Evolutionary conservation across 495 filamentous ascomycete genomes (phyloP), one percentile per base, ranked within the genome.

Genomic region (Pyronema omphalodes): DNA sequence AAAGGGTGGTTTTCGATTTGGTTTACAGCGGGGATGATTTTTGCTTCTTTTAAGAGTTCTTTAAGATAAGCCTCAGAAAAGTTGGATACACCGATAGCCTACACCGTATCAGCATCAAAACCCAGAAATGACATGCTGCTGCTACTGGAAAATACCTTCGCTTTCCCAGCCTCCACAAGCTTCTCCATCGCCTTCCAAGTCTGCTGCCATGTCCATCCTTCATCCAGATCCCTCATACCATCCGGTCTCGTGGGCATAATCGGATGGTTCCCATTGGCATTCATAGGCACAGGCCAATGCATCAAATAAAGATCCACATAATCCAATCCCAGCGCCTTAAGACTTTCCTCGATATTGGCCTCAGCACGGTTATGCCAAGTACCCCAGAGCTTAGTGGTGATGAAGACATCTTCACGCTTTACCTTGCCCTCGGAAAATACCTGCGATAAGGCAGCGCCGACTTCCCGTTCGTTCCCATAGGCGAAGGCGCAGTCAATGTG

Each of bases 401-500:
- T 69, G 75, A 81, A 91, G 66, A 91, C 81, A 65, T 91, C 71
- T 37, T 79, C 73, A 36, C 86, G 78, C 56, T 72, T 73, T 58
- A 89, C 85, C 59, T 33, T 61, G 59, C 74, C 72, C 0, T 82
- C 82, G 1, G 71, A 63, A 59, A 93, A 79, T 11, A 82, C 86
- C 47, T 82, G 52, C 8, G 51, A 51, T 1, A 63, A 50, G 47
- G 83, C 87, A 58, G 80, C 70, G 53, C 83, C 86, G 51, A 89
- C 83, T 61, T 85, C 84, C 52, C 75, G 68, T 68, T 93, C 86
- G 71, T 91, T 93, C 60, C 79, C 79, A 64, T 93, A 93, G 15
- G 79, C 52, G 15, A 44, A 23, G 39, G 58, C 55, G 36, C 37
- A 49, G 37, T 60, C 58, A 12, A 74, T 74, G 67, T 76, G 74